Percentiles rank a stretch among this genome's conserved stretches.
Conservation (phyloP, 1,284 basidiomycete genomes). For the Apiotrichum sp. region DNA sequence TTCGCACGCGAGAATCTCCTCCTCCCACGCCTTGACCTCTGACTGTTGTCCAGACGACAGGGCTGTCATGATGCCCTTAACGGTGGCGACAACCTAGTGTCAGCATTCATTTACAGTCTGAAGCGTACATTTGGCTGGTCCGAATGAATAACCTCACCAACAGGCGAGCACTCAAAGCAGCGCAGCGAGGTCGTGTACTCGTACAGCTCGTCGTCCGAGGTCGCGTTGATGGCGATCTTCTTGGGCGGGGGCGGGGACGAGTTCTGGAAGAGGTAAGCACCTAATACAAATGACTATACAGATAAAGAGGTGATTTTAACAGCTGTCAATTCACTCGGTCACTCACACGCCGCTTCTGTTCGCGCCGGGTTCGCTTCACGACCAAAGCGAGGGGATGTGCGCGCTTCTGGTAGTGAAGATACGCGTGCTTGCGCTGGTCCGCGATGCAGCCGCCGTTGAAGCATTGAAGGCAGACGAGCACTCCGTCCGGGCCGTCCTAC, state of each 20-base stretch:
- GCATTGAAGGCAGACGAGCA: constrained; percentile 86
- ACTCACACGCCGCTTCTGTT: constrained; percentile 61
- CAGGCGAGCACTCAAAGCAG: constrained; percentile 63
- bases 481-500: constrained; percentile 66
- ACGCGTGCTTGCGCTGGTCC: constrained; percentile 60
- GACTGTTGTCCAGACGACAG: constrained; percentile 84
- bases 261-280: constrained; percentile 30
- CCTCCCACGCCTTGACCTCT: constrained; percentile 97
- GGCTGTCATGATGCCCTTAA: constrained; percentile 70
- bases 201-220: constrained; percentile 82
- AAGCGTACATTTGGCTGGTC: constrained; percentile 45
- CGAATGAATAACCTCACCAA: constrained; percentile 55
- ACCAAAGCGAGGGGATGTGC: constrained; percentile 76
- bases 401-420: constrained; percentile 62
- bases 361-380: constrained; percentile 68
- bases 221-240: constrained; percentile 80
- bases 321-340: too few species aligned
- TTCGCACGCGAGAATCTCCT: constrained; percentile 81
- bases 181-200: constrained; percentile 62
- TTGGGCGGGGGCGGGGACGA: constrained; percentile 76
- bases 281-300: too few species aligned
- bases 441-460: constrained; percentile 84
- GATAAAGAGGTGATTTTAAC: not conserved
- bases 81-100: constrained; percentile 54
- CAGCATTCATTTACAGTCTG: not conserved